Conservation (phyloP, 306 rosid genomes). For the Nissolia schottii region DNA sequence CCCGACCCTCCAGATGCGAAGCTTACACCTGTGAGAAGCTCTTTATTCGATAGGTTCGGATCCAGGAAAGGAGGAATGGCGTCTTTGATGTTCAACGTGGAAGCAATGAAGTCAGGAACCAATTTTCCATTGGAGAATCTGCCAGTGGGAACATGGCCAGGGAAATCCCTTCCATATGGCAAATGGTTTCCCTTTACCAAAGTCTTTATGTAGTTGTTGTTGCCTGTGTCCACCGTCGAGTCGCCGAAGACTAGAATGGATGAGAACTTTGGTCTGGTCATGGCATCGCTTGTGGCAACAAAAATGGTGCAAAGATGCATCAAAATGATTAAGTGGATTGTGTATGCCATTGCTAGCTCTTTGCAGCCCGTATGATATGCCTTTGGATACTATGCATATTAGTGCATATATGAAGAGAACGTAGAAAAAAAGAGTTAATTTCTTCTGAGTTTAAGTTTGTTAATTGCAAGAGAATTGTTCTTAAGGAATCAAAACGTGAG, state of each 20-base stretch:
- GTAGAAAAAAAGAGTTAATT: neutral
- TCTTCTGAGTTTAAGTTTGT: neutral
- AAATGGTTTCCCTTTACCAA: constrained; percentile 38
- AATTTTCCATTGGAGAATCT: constrained; percentile 67
- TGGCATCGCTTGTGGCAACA: constrained; percentile 19
- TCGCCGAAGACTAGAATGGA: constrained; percentile 63
- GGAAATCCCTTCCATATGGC: constrained; percentile 62
- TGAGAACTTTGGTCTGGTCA: constrained; percentile 29
- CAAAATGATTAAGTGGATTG: constrained; percentile 17
- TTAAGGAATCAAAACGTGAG: constrained; percentile 21
- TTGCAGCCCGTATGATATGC: neutral
- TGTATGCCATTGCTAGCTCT: constrained; percentile 32
- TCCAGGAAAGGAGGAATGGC: constrained; percentile 51
- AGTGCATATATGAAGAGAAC: neutral
- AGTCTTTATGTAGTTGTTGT: constrained; percentile 54
- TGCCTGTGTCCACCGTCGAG: constrained; percentile 58
- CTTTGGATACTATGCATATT: neutral
- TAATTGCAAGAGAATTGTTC: constrained; percentile 12
- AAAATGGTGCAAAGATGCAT: constrained; percentile 22
- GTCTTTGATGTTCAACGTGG: constrained; percentile 43
- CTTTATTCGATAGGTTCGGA: constrained; percentile 35
- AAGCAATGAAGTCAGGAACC: constrained; percentile 51
- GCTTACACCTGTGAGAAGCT: constrained; percentile 54
- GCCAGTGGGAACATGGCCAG: constrained; percentile 49
- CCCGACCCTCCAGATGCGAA: constrained; percentile 62